A percentile compares a stretch with the other conserved stretches of the same genome.
These are phyloP conservation scores for Salvia hispanica DNA, from an alignment of 257 asterid species.

Conservation along the genomic window DNA sequence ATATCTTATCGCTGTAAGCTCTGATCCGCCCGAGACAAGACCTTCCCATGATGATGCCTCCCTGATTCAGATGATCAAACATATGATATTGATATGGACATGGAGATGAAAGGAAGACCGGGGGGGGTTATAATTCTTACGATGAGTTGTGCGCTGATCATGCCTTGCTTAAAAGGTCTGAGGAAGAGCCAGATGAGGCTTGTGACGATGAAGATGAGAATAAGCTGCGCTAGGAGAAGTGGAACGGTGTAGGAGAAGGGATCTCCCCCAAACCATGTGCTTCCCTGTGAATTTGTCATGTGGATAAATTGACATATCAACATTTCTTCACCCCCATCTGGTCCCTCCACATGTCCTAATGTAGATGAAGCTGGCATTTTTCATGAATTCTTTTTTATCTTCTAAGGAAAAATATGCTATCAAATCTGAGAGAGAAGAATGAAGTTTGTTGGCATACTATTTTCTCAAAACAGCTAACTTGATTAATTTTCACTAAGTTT, in stretches of 20 bases:
- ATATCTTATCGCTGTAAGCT: slow-evolving; percentile 17
- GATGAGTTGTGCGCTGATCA: slow-evolving; percentile 60
- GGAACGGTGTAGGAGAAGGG: slow-evolving; percentile 47
- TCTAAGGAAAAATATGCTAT: background rate
- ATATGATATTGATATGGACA: too few species aligned
- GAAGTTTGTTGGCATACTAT: slow-evolving; percentile 21
- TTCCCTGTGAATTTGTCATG: slow-evolving; percentile 45
- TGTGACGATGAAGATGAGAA: slow-evolving; percentile 32
- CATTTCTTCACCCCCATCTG: slow-evolving; percentile 29
- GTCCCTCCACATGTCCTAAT: slow-evolving; percentile 45
- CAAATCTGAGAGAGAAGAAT: background rate
- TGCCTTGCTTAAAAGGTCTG: slow-evolving; percentile 54
- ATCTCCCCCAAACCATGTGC: slow-evolving; percentile 49
- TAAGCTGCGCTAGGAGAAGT: slow-evolving; percentile 40
- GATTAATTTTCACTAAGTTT: slow-evolving; percentile 20
- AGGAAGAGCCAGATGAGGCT: slow-evolving; percentile 36
- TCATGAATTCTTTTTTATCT: background rate
- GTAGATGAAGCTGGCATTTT: slow-evolving; percentile 14
- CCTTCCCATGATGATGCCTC: slow-evolving; percentile 54
- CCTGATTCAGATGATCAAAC: slow-evolving; percentile 35
- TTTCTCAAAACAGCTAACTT: background rate
- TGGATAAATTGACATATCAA: slow-evolving; percentile 46
- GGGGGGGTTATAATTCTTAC: slow-evolving; percentile 31
- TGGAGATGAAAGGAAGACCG: background rate
- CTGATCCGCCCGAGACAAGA: slow-evolving; percentile 40